These are phyloP conservation scores for Pyrenula aspistea DNA, from an alignment of 495 filamentous ascomycete genomes.

Conservation along the genomic window DNA sequence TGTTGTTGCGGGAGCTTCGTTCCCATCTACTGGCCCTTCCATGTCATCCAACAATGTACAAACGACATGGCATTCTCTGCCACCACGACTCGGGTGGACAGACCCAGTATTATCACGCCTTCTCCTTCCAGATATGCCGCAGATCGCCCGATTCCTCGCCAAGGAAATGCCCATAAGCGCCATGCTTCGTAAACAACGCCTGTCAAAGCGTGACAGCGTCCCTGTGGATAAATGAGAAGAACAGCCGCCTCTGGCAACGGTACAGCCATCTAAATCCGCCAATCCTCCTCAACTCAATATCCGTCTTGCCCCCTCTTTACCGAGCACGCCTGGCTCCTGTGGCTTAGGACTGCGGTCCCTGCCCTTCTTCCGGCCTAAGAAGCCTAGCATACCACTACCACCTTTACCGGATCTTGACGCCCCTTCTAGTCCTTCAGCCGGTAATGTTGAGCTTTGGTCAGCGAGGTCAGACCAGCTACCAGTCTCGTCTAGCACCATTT, in stretches of 20 bases:
- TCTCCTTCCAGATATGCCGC: background rate
- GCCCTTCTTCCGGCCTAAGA: constrained; percentile 79
- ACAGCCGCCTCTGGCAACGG: no score
- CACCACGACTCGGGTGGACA: background rate
- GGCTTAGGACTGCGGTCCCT: constrained; percentile 87
- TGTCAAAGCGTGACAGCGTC: background rate
- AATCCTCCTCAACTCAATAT: no score
- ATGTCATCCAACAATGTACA: background rate
- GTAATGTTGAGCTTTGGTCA: constrained; percentile 67
- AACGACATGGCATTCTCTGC: background rate
- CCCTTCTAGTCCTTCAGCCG: constrained; percentile 44
- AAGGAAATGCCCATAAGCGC: background rate
- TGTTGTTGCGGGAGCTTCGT: background rate
- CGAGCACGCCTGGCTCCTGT: constrained; percentile 83
- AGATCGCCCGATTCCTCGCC: background rate
- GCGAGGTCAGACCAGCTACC: constrained; percentile 86
- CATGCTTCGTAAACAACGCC: background rate
- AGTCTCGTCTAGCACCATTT: constrained; percentile 77
- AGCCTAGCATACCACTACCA: constrained; percentile 74
- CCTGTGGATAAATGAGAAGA: background rate
- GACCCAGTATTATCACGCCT: background rate
- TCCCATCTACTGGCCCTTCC: background rate
- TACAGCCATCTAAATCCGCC: no score
- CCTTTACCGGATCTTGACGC: constrained; percentile 34
- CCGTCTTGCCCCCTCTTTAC: constrained; percentile 81